phyloP scores from a whole-genome alignment of 352 stramenopile species.

The Globisporangium middletonii region DNA sequence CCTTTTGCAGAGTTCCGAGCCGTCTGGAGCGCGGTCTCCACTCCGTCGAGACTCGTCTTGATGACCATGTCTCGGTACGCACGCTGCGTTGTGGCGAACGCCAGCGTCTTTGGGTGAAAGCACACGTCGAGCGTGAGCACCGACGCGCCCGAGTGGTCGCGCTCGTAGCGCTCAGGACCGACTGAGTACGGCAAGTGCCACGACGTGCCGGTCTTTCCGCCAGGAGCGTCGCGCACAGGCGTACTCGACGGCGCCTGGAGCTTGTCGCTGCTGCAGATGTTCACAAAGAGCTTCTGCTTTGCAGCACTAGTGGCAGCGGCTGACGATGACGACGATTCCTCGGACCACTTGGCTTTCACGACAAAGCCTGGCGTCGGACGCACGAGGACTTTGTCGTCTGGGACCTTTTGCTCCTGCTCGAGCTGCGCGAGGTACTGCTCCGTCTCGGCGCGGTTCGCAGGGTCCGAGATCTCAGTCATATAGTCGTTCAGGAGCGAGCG shows the following conservation, averaged over 20 bases:
- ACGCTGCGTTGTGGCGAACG: slow-evolving; percentile 41
- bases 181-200: slow-evolving; percentile 91
- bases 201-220: slow-evolving; percentile 31
- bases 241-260: slow-evolving; percentile 72
- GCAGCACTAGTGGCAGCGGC: neutral
- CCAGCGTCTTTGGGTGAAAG: slow-evolving; percentile 86
- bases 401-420: slow-evolving; percentile 86
- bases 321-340: neutral
- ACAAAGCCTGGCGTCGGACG: slow-evolving; percentile 85
- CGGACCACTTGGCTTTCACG: slow-evolving; percentile 80
- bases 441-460: slow-evolving; percentile 82
- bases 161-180: slow-evolving; percentile 85
- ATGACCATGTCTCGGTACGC: slow-evolving; percentile 87
- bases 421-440: slow-evolving; percentile 88
- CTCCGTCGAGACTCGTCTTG: slow-evolving; percentile 78
- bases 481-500: slow-evolving; percentile 91
- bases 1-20: slow-evolving; percentile 17
- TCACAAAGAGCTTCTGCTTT: slow-evolving; percentile 89
- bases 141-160: slow-evolving; percentile 69
- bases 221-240: slow-evolving; percentile 15
- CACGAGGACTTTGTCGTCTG: slow-evolving; percentile 82
- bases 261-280: slow-evolving; percentile 87
- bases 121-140: slow-evolving; percentile 89
- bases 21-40: slow-evolving; percentile 54
- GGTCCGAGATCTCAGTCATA: slow-evolving; percentile 92